Evolutionary conservation across 805 yeast genomes (phyloP).

Genomic region (Ogataea glucozyma): DNA sequence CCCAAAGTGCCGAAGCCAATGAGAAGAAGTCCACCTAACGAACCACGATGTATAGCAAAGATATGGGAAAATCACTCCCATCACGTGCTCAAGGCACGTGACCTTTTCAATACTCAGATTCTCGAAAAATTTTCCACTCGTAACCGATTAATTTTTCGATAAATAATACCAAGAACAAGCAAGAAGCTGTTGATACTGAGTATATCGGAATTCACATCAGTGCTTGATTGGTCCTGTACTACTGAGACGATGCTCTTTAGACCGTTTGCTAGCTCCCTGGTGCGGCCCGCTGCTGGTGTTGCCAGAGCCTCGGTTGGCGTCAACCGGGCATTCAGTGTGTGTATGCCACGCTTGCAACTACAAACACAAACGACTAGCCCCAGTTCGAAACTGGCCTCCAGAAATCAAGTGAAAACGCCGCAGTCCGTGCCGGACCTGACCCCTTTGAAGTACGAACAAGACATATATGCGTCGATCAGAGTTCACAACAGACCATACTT

Average conservation of each 20-base stretch:
- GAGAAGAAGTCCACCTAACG: no score
- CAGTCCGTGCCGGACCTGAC: constrained; percentile 44
- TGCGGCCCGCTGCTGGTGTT: constrained; percentile 1
- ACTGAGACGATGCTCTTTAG: constrained; percentile 3
- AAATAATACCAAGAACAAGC: no score
- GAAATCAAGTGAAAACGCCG: constrained; percentile 4
- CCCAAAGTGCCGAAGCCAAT: constrained; percentile 11
- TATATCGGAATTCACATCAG: no score
- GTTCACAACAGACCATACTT: constrained; percentile 83
- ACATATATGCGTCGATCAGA: constrained; percentile 77
- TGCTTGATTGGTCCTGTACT: not conserved
- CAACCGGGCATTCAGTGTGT: not conserved
- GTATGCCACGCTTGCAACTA: not conserved
- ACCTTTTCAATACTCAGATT: not conserved
- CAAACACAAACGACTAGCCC: constrained; percentile 1
- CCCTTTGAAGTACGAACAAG: constrained; percentile 65
- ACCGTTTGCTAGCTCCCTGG: constrained; percentile 1
- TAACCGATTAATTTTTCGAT: no score
- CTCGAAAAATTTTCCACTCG: constrained; percentile 12
- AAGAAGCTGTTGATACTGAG: no score
- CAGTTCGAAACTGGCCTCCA: not conserved
- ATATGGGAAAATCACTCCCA: no score
- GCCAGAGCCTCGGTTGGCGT: constrained; percentile 2
- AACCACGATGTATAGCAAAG: no score
- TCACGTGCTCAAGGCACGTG: no score